Conservation (phyloP, 352 stramenopile genomes). For the Globisporangium nunn region DNA sequence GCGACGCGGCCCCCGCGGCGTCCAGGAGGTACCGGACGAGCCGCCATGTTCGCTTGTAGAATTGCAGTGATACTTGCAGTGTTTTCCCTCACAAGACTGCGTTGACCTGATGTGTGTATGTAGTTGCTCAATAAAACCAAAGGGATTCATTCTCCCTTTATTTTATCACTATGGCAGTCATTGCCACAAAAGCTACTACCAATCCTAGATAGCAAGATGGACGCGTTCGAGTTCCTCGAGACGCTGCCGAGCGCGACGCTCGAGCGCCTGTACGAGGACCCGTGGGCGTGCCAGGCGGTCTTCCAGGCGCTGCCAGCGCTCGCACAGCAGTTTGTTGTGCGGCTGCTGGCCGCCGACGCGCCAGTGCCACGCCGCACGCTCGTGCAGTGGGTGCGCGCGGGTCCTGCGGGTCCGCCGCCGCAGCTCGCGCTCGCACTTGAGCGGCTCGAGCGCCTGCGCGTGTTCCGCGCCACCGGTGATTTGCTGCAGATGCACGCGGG, state of each 20-base stretch:
- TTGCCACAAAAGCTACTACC: background rate
- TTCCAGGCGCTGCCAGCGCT: slow-evolving; percentile 83
- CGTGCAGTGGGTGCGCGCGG: slow-evolving; percentile 62
- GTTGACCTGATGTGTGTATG: background rate
- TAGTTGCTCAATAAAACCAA: background rate
- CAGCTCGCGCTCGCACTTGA: slow-evolving; percentile 47
- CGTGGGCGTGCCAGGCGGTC: slow-evolving; percentile 86
- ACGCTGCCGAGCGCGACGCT: slow-evolving; percentile 67
- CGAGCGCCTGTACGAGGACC: slow-evolving; percentile 76
- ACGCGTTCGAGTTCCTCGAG: slow-evolving; percentile 85
- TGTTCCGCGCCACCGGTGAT: slow-evolving; percentile 35
- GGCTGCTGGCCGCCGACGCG: slow-evolving; percentile 61
- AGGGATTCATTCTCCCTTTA: background rate
- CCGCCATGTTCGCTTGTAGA: too few relatives aligned
- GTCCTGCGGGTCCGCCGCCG: slow-evolving; percentile 24
- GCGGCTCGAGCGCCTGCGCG: slow-evolving; percentile 46
- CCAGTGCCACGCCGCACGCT: slow-evolving; percentile 41
- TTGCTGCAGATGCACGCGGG: slow-evolving; percentile 28
- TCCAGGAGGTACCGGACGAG: slow-evolving; percentile 13
- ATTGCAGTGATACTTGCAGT: too few relatives aligned
- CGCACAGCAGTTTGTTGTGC: slow-evolving; percentile 88
- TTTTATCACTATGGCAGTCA: background rate
- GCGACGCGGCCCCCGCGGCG: slow-evolving; percentile 9
- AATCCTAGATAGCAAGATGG: slow-evolving; percentile 24
- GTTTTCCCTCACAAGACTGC: background rate